Conservation (phyloP, 2,329 filamentous ascomycete species). For the Cytospora schulzeri region DNA sequence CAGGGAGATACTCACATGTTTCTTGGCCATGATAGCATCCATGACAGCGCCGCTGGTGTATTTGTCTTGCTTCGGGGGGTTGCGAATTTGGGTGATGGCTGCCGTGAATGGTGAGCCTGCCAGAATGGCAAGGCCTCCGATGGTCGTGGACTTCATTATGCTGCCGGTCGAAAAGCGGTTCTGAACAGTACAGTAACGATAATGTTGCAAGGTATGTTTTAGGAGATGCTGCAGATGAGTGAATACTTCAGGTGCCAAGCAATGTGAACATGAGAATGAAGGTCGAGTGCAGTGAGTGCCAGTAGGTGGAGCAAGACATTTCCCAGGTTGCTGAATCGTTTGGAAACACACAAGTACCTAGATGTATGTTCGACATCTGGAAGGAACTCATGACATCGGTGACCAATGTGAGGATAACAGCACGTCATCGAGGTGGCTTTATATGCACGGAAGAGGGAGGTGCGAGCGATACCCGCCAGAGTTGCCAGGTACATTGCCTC, state of each 20-base stretch:
- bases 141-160: constrained; percentile 14
- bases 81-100: constrained; percentile 16
- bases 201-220: neutral
- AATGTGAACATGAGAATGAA: neutral
- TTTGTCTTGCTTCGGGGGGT: constrained; percentile 20
- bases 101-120: constrained; percentile 17
- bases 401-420: neutral
- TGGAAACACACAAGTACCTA: too few relatives aligned
- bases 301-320: too few relatives aligned
- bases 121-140: constrained; percentile 13
- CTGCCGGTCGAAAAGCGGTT: neutral
- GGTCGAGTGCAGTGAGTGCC: neutral
- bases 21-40: constrained; percentile 21
- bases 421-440: neutral
- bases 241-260: neutral
- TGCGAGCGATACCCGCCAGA: neutral
- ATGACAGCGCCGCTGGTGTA: constrained; percentile 22
- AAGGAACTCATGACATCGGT: neutral
- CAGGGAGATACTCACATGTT: constrained; percentile 8
- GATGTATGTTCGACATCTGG: neutral
- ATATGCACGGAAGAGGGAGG: constrained; percentile 17
- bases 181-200: neutral
- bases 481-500: neutral
- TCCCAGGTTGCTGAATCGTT: too few relatives aligned
- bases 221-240: neutral